These are phyloP conservation scores for Cerioporus squamosus DNA, from an alignment of 1,284 basidiomycete species.

Conservation along the genomic window DNA sequence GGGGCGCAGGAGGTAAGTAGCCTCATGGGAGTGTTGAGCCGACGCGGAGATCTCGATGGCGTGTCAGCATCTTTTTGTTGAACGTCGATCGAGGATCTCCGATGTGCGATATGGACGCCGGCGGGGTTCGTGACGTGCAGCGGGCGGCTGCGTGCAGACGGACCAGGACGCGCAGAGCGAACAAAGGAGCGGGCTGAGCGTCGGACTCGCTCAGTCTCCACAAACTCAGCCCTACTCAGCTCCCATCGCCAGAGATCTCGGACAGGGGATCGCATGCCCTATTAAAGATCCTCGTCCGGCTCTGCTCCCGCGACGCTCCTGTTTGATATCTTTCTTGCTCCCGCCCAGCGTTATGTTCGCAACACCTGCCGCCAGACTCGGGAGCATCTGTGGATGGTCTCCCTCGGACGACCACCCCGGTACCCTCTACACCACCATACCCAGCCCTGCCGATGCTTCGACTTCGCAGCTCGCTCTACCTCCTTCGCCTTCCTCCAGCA, in stretches of 20 bases:
- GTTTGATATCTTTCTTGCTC: conserved; percentile 4
- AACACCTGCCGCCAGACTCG: conserved; percentile 11
- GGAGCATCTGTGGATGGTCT: conserved; percentile 24
- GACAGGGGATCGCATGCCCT: conserved; percentile 12
- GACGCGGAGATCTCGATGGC: conserved; percentile 13
- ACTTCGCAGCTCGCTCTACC: conserved; percentile 1
- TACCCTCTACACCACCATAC: conserved; percentile 12
- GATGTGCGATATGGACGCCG: conserved; percentile 19
- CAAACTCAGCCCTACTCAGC: conserved; percentile 18
- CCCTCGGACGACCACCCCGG: conserved; percentile 19
- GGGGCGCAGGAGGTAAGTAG: conserved; percentile 15
- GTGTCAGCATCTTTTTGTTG: conserved; percentile 25
- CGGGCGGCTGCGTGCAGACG: conserved; percentile 1
- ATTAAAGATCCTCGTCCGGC: conserved; percentile 18
- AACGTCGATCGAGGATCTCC: conserved; percentile 21
- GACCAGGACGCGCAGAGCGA: conserved; percentile 6
- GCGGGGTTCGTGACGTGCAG: too few relatives aligned
- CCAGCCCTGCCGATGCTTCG: conserved; percentile 2
- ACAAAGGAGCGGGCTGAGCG: conserved; percentile 17
- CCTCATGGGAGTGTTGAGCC: conserved; percentile 18
- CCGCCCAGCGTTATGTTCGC: conserved; percentile 13
- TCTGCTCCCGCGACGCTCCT: conserved; percentile 21
- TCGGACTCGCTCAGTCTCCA: conserved; percentile 17
- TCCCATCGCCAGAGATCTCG: conserved; percentile 5
- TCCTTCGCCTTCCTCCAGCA: conserved; percentile 6